Evolutionary conservation across 768 basidiomycete species (phyloP), one percentile per base, ranked within the genome.

Genomic region (Hericium rajendrae): DNA sequence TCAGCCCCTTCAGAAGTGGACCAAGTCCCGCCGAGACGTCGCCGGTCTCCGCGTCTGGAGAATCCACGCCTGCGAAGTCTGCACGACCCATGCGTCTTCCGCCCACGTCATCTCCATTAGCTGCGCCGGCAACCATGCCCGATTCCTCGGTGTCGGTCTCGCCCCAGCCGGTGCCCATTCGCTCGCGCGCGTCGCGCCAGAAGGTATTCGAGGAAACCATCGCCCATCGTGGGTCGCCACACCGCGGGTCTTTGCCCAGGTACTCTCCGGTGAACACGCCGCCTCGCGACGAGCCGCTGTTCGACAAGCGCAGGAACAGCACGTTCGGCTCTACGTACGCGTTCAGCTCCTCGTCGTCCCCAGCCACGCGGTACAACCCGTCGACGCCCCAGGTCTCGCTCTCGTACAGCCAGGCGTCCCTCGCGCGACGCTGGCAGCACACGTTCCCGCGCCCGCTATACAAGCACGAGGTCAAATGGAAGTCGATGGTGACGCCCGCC

Each of bases 391-490:
- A 77, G 46, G 70, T 77, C 4, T 69, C 76, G 0, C 75, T 86
- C 11, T 78, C 86, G 0, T 80, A 84, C 57, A 73, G 79, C 0
- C 85, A 88, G 60, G 77, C 82, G 1, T 84, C 83, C 11, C 81
- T 93, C n/a, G 91, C 92, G 2, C 76, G 88, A 46, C 75, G 94
- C 18, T 97, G 94, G 94, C 85, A 94, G 62, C 91, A 95, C 66
- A 80, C 87, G 59, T 86, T 88, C 65, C 85, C 92, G 0, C 77
- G 78, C 16, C 81, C 84, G 6, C 69, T 80, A 24, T 86, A 82
- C 67, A 88, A 91, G 68, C 84, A 93, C 59, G 86, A 94, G 48
- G 79, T 94, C 69, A 97, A 97, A 68, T 98, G 95, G 95, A 83
- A 81, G 61, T 85, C 85, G 10, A 84, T 94, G 67, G 78, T 85